phyloP scores from a whole-genome alignment of 768 basidiomycete species.

The Boletus vermiculosoides region DNA sequence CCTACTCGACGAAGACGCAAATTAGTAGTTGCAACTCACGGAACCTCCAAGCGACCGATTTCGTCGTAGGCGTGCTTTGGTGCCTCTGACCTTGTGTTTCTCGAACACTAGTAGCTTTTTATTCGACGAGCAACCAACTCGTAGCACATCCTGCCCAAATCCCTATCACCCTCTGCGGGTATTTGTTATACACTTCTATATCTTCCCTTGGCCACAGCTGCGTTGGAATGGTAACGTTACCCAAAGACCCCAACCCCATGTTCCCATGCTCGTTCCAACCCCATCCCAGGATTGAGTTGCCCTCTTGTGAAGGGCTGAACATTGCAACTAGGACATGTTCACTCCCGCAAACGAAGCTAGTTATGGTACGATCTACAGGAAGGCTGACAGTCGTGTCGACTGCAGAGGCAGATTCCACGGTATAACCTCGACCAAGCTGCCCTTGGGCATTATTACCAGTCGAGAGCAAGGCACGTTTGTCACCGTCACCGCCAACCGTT shows the following conservation, averaged over 20 bases:
- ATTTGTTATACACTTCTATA: background rate
- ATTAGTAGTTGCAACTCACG: conserved; percentile 16
- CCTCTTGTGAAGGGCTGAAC: conserved; percentile 27
- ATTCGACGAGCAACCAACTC: conserved; percentile 32
- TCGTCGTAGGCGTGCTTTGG: background rate
- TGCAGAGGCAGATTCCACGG: background rate
- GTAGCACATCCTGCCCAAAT: conserved; percentile 35
- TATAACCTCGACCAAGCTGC: conserved; percentile 55
- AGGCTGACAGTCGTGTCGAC: conserved; percentile 13
- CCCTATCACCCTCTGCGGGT: conserved; percentile 16
- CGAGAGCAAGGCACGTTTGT: conserved; percentile 38
- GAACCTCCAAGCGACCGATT: background rate
- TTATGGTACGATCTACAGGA: conserved; percentile 26
- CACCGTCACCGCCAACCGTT: conserved; percentile 14
- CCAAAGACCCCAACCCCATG: conserved; percentile 63
- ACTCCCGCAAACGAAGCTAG: conserved; percentile 68
- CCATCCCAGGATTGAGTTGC: conserved; percentile 68
- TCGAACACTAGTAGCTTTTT: conserved; percentile 6
- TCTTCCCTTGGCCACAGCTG: conserved; percentile 50
- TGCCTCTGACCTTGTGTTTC: background rate
- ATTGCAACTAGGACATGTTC: conserved; percentile 70
- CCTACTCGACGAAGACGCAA: conserved; percentile 56
- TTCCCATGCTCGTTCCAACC: conserved; percentile 99
- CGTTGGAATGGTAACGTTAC: conserved; percentile 50
- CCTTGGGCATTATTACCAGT: conserved; percentile 58